A percentile compares a stretch with the other conserved stretches of the same genome.
phyloP scores from a whole-genome alignment of 805 yeast genomes.

The Saccharomyces jurei region DNA sequence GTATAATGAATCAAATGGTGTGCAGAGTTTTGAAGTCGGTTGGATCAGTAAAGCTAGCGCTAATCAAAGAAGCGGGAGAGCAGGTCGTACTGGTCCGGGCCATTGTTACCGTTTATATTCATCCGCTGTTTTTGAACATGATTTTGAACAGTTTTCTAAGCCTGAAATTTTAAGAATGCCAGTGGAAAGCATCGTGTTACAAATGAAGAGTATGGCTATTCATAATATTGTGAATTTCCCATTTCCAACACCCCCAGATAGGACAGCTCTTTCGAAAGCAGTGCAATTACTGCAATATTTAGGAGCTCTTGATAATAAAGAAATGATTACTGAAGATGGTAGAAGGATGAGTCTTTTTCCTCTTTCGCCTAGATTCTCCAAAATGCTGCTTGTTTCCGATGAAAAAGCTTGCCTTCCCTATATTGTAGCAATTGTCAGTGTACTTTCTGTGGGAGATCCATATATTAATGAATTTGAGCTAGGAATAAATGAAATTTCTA shows the following conservation, averaged over 20 bases:
- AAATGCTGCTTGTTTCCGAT: constrained; percentile 79
- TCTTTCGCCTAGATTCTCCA: constrained; percentile 85
- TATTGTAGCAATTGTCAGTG: constrained; percentile 86
- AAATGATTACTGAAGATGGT: constrained; percentile 68
- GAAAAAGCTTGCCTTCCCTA: constrained; percentile 81
- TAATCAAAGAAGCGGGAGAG: constrained; percentile 92
- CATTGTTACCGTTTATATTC: constrained; percentile 89
- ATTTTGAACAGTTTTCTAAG: constrained; percentile 68
- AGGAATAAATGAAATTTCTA: constrained; percentile 37
- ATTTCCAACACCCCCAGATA: constrained; percentile 88
- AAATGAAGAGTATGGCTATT: constrained; percentile 96
- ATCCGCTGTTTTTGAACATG: constrained; percentile 86
- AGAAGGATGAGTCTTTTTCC: constrained; percentile 85
- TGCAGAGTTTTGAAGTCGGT: constrained; percentile 82
- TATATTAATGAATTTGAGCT: constrained; percentile 68
- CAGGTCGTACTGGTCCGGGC: constrained; percentile 98
- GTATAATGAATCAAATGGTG: constrained; percentile 75
- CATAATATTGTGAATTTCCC: constrained; percentile 87
- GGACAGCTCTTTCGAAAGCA: constrained; percentile 51
- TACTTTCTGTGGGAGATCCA: constrained; percentile 89
- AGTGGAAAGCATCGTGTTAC: constrained; percentile 87
- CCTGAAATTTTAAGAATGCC: constrained; percentile 96
- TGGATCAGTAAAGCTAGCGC: constrained; percentile 96
- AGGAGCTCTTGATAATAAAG: constrained; percentile 62
- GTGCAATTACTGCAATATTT: constrained; percentile 57